A percentile compares a stretch with the other conserved stretches of the same genome.
phyloP scores from a whole-genome alignment of 1,284 basidiomycete genomes.

The Ceratobasidium sp. region DNA sequence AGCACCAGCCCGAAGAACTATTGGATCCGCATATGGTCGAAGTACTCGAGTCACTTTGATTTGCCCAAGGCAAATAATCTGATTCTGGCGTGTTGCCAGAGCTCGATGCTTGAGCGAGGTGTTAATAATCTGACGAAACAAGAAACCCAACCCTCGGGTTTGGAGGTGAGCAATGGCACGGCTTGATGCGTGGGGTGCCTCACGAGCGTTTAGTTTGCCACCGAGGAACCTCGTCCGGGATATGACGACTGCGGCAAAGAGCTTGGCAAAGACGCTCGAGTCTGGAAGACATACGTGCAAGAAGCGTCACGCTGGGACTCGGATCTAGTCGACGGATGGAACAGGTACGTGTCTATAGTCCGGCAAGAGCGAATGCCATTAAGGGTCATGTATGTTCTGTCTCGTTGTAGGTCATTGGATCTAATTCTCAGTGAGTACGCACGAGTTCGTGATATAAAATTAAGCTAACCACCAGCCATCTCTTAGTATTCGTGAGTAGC shows the following conservation, averaged over 20 bases:
- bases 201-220: not conserved
- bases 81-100: not conserved
- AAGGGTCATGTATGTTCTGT: not conserved
- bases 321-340: slow-evolving; percentile 27
- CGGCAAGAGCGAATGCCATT: not conserved
- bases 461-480: not conserved
- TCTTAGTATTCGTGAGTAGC: slow-evolving; percentile 20
- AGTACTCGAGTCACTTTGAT: not conserved
- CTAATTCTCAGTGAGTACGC: slow-evolving; percentile 12
- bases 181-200: not conserved
- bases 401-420: not conserved
- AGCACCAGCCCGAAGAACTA: not conserved
- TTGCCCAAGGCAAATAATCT: too few relatives aligned
- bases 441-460: not conserved
- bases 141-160: not conserved
- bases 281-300: slow-evolving; percentile 36
- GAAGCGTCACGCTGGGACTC: not conserved
- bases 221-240: slow-evolving; percentile 3
- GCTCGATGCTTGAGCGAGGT: not conserved
- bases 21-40: not conserved
- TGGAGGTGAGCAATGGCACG: not conserved
- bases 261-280: slow-evolving; percentile 15
- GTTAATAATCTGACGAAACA: not conserved
- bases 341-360: not conserved
- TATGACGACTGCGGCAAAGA: slow-evolving; percentile 20